A percentile compares a stretch with the other conserved stretches of the same genome.
These are phyloP conservation scores for Pseudotulostoma volvatum DNA, from an alignment of 495 filamentous ascomycete genomes.

Conservation along the genomic window DNA sequence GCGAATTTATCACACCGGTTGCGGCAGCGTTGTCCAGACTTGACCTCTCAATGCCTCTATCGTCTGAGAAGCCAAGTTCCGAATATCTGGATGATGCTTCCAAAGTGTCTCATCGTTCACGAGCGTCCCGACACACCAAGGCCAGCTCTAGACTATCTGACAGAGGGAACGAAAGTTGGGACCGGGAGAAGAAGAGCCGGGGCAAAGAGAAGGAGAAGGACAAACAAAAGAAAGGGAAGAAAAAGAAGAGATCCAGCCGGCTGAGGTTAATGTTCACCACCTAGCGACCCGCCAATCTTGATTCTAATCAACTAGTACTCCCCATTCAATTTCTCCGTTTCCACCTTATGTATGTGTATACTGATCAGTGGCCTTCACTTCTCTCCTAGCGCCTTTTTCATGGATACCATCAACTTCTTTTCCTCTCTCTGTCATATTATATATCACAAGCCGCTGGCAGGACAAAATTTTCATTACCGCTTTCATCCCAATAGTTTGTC, in stretches of 20 bases:
- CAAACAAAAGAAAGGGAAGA: conserved; percentile 23
- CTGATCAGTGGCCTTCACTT: no score
- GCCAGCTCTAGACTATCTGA: neutral
- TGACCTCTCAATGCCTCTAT: conserved; percentile 24
- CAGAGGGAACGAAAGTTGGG: neutral
- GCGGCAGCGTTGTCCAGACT: conserved; percentile 46
- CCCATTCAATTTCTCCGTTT: no score
- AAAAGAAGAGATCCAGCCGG: conserved; percentile 24
- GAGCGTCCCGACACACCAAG: conserved; percentile 4
- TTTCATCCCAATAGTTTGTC: no score
- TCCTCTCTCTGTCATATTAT: no score
- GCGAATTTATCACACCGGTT: conserved; percentile 70
- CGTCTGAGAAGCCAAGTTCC: conserved; percentile 21
- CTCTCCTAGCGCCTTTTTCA: no score
- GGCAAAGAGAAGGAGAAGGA: conserved; percentile 12
- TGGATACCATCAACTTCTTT: no score
- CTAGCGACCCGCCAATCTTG: no score
- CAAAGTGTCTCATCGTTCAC: conserved; percentile 25
- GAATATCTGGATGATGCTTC: conserved; percentile 26
- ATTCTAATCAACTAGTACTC: no score
- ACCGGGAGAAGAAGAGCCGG: neutral
- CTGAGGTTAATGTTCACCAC: conserved; percentile 30
- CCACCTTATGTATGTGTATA: no score
- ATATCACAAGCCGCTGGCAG: no score
- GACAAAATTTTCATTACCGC: no score